phyloP scores from a whole-genome alignment of 2,329 filamentous ascomycete species.

The Diplodia scrobiculata region DNA sequence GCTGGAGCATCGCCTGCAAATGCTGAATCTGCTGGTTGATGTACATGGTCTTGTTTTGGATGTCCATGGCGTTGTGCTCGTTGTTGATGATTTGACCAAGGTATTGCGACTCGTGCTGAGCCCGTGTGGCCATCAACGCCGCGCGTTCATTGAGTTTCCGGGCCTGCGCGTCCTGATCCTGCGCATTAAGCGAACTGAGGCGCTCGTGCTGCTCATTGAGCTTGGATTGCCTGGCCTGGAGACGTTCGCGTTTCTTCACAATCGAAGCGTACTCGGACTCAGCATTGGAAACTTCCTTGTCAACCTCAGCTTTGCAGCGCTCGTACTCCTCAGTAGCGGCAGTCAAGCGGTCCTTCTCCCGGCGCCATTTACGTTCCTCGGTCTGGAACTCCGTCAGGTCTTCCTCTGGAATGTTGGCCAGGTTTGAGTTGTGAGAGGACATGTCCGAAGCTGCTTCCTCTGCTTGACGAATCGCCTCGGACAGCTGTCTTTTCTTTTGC shows the following conservation, averaged over 20 bases:
- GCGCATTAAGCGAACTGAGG: conserved; percentile 68
- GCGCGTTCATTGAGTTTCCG: conserved; percentile 47
- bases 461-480: conserved; percentile 70
- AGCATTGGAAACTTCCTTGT: conserved; percentile 64
- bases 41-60: conserved; percentile 43
- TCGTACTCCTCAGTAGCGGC: conserved; percentile 61
- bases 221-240: conserved; percentile 69
- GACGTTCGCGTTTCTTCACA: conserved; percentile 71
- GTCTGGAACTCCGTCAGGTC: conserved; percentile 61
- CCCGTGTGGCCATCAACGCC: conserved; percentile 42
- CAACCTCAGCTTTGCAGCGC: conserved; percentile 62
- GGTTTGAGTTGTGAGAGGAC: conserved; percentile 62
- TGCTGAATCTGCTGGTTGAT: conserved; percentile 44
- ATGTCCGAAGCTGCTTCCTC: conserved; percentile 63
- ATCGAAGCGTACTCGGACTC: conserved; percentile 65
- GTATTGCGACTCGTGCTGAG: conserved; percentile 44
- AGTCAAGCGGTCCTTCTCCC: conserved; percentile 56
- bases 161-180: conserved; percentile 64
- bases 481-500: conserved; percentile 74
- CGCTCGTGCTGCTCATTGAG: conserved; percentile 72
- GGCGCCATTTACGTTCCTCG: conserved; percentile 61
- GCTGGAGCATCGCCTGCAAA: conserved; percentile 47
- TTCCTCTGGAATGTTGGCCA: conserved; percentile 65
- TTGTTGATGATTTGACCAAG: conserved; percentile 44
- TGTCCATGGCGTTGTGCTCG: conserved; percentile 45